Evolutionary conservation across 2,329 filamentous ascomycete genomes (phyloP).

Genomic region (Xylaria sp.): DNA sequence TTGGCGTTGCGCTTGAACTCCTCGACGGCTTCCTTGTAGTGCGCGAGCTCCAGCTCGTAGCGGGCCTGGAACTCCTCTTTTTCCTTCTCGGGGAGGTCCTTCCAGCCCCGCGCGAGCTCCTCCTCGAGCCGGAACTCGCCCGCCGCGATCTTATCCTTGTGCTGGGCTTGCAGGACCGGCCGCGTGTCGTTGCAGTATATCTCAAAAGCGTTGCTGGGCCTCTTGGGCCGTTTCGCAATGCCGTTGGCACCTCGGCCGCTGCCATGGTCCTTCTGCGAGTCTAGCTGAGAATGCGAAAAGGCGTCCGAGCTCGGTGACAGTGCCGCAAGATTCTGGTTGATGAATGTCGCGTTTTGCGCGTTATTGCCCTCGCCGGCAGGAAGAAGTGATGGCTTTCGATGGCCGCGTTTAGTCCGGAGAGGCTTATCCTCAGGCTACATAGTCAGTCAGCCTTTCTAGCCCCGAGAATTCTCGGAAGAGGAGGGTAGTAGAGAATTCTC

Average conservation of each 20-base stretch:
- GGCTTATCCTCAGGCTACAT: constrained; percentile 76
- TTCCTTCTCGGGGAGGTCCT: constrained; percentile 52
- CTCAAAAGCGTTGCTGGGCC: constrained; percentile 54
- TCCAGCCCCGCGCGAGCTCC: constrained; percentile 58
- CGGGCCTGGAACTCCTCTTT: constrained; percentile 53
- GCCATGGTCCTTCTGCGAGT: constrained; percentile 40
- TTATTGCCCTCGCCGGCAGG: constrained; percentile 46
- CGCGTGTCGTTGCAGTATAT: constrained; percentile 57
- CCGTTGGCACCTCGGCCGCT: constrained; percentile 44
- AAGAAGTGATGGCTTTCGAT: constrained; percentile 61
- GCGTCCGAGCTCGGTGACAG: constrained; percentile 56
- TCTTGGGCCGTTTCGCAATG: constrained; percentile 45
- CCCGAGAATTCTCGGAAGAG: too few species aligned
- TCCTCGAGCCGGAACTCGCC: constrained; percentile 51
- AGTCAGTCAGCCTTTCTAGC: constrained; percentile 29
- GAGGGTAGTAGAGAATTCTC: too few species aligned
- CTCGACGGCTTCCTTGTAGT: constrained; percentile 49
- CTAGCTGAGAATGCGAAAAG: constrained; percentile 53
- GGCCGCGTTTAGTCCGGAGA: constrained; percentile 72
- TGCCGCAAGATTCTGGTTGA: constrained; percentile 50
- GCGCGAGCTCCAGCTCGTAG: constrained; percentile 43
- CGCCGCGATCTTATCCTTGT: constrained; percentile 43
- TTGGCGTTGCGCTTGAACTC: constrained; percentile 39
- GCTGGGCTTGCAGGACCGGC: constrained; percentile 47
- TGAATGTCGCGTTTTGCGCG: constrained; percentile 46